Conservation (phyloP, 176 grass and related monocot genomes). For the Ananas comosus region DNA sequence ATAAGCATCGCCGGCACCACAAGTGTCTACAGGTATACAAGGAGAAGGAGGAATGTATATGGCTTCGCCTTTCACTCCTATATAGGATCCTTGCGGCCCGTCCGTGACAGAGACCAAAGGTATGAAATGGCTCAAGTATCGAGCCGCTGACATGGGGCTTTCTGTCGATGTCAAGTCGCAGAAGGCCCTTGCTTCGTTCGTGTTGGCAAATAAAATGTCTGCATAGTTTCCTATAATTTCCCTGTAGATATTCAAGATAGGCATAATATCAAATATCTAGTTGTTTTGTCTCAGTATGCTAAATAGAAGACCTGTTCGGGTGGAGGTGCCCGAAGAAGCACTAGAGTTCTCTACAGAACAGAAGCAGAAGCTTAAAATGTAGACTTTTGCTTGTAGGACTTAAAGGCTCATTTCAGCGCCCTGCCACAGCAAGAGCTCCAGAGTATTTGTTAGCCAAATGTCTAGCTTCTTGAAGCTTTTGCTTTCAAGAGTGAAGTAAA, state of each 20-base stretch:
- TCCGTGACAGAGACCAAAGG: constrained; percentile 80
- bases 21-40: constrained; percentile 63
- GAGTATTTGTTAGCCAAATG: too few relatives aligned
- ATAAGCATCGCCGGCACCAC: constrained; percentile 84
- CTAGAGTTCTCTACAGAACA: too few relatives aligned
- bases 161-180: constrained; percentile 47
- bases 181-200: constrained; percentile 60
- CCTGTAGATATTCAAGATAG: constrained; percentile 25
- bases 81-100: constrained; percentile 63
- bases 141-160: constrained; percentile 46
- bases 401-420: too few relatives aligned
- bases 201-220: constrained; percentile 79
- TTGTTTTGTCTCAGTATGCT: too few relatives aligned
- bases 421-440: too few relatives aligned
- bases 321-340: too few relatives aligned
- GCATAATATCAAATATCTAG: neutral
- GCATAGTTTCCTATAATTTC: constrained; percentile 75
- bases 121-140: constrained; percentile 66
- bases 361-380: too few relatives aligned
- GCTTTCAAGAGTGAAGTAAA: neutral
- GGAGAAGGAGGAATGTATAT: constrained; percentile 75
- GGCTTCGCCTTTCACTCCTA: constrained; percentile 74
- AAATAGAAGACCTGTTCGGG: too few relatives aligned
- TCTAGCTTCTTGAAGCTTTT: too few relatives aligned
- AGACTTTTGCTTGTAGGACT: too few relatives aligned